Evolutionary conservation across 495 filamentous ascomycete genomes (phyloP).

Genomic region (Lasiosphaeris hirsuta): DNA sequence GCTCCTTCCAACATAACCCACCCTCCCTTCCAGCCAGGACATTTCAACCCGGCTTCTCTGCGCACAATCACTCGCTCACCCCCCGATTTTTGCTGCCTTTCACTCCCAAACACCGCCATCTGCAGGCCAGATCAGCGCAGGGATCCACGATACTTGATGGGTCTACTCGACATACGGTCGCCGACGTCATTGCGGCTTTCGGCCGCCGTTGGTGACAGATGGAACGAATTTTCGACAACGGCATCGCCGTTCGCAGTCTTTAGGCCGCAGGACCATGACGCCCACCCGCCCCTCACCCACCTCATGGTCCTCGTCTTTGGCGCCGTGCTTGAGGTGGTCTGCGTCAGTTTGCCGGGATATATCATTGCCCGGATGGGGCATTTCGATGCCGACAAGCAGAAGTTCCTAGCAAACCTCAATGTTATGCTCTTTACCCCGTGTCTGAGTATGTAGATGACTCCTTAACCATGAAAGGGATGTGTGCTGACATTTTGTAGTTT

Average conservation of each 20-base stretch:
- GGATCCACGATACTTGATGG: conserved; percentile 22
- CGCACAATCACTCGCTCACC: not conserved
- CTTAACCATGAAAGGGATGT: not conserved
- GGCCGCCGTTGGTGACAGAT: conserved; percentile 22
- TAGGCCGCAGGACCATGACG: conserved; percentile 36
- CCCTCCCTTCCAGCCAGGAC: not conserved
- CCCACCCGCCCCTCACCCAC: conserved; percentile 64
- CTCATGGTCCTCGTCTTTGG: conserved; percentile 88
- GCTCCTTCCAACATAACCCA: not conserved
- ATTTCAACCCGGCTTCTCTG: not conserved
- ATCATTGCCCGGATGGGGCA: conserved; percentile 84
- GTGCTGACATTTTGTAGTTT: conserved; percentile 57
- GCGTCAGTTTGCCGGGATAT: conserved; percentile 93
- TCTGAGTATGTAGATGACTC: conserved; percentile 64
- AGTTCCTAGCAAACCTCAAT: conserved; percentile 93
- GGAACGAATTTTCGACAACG: conserved; percentile 16
- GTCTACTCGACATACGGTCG: conserved; percentile 44
- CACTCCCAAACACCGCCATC: too few relatives aligned
- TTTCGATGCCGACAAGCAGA: conserved; percentile 92
- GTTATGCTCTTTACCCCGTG: conserved; percentile 93
- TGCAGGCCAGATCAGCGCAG: too few relatives aligned
- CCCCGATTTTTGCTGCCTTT: not conserved
- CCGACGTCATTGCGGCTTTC: conserved; percentile 63
- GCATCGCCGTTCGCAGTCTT: conserved; percentile 30
- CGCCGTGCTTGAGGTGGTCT: conserved; percentile 92